These are phyloP conservation scores for Stipa capillata DNA, from an alignment of 176 grass and related monocot genomes.

Conservation along the genomic window DNA sequence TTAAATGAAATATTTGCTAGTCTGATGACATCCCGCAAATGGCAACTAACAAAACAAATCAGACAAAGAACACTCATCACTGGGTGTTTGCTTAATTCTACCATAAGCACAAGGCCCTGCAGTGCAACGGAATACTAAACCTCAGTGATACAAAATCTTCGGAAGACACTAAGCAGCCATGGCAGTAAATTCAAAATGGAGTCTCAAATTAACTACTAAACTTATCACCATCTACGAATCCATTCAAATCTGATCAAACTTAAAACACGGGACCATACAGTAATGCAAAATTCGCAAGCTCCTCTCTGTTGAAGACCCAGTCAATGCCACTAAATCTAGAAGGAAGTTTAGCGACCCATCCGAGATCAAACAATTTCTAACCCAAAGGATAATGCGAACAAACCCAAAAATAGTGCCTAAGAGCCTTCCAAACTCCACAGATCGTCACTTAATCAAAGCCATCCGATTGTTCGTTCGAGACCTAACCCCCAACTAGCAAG, in stretches of 20 bases:
- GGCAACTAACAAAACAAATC: background rate
- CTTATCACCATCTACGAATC: background rate
- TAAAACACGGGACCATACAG: background rate
- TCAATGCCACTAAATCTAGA: background rate
- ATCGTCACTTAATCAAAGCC: background rate
- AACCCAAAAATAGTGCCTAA: background rate
- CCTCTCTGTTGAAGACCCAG: background rate
- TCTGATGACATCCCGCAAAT: background rate
- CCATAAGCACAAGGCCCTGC: background rate
- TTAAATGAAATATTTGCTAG: background rate
- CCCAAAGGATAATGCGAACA: background rate
- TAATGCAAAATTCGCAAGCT: background rate
- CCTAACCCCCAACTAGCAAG: constrained; percentile 1
- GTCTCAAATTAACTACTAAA: background rate
- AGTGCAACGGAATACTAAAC: background rate
- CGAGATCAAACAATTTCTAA: background rate
- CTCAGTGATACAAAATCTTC: background rate
- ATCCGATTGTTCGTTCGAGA: background rate
- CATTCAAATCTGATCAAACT: background rate
- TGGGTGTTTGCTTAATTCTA: background rate
- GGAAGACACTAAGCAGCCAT: background rate
- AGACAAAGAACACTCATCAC: background rate
- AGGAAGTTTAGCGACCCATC: background rate
- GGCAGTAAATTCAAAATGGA: background rate
- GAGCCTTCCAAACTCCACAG: background rate